Evolutionary conservation across 176 grass and related monocot species (phyloP), one percentile per base, ranked within the genome.

Genomic region (Oryza nivara): DNA sequence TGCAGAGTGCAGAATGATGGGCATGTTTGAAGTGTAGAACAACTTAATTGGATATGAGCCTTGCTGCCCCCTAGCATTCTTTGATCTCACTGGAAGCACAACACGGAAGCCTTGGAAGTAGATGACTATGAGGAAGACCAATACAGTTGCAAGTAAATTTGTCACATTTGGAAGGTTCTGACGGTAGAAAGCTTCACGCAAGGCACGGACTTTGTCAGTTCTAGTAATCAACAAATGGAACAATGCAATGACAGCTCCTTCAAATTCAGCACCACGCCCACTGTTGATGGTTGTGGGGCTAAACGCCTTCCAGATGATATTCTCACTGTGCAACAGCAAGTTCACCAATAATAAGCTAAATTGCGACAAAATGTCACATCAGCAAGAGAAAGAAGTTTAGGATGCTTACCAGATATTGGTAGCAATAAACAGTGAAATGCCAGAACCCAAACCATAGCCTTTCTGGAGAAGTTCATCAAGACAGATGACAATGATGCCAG

Each of bases 251-350:
- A 98, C 91, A 60, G 95, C 92, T 54, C 95, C 95, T 84, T 97
- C 95, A 69, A 97, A 97, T 91, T 97, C 95, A 77, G 95, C 95
- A 90, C 92, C 91, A 82, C 92, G 90, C 6, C 95, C 95, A 45
- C 87, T 95, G 85, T 98, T 98, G 65, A 95, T 95, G 77, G 95
- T 95, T 79, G 95, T 98, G 4, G 95, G 92, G 85, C 91, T 98
- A 84, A 98, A 95, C 8, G 95, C 95, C 92, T 98, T 98, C 95
- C 95, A 98, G 46, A 98, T 98, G 74, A 98, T 98, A 54, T 92
- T 98, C 72, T 98, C 95, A 74, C 95, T 98, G 25, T 38, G 90
- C 25, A 17, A 67, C 0, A 68, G 2, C 1, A 72, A 56, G 36
- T 83, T 80, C 23, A 65, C 40, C 11, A 36, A 36, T 63, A 65